These are phyloP conservation scores for Davidsoniella australis DNA, from an alignment of 2,329 filamentous ascomycete species.

Conservation along the genomic window DNA sequence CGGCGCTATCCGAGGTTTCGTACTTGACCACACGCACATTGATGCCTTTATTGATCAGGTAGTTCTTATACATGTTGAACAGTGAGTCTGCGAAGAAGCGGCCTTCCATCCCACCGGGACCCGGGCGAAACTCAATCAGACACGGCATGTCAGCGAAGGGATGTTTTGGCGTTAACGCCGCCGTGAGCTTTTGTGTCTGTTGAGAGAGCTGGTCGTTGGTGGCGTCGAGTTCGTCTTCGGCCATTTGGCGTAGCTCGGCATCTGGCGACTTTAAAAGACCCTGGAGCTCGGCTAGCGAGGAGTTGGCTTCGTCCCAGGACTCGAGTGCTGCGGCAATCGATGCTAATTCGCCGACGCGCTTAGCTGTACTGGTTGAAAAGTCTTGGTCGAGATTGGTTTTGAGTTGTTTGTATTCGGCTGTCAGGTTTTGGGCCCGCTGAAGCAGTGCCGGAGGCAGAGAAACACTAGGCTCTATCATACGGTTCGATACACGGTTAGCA, in stretches of 20 bases:
- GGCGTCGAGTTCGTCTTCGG: constrained; percentile 61
- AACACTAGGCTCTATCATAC: constrained; percentile 4
- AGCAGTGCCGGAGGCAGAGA: constrained; percentile 38
- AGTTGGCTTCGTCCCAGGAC: constrained; percentile 38
- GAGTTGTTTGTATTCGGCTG: constrained; percentile 40
- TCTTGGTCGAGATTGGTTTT: constrained; percentile 30
- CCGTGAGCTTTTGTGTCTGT: constrained; percentile 53
- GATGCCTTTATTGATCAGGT: constrained; percentile 54
- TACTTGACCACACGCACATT: constrained; percentile 59
- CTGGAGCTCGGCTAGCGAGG: constrained; percentile 36
- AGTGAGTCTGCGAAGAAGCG: constrained; percentile 77
- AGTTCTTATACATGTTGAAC: constrained; percentile 74
- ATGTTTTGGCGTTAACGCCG: constrained; percentile 67
- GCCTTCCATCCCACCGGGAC: constrained; percentile 81
- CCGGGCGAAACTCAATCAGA: constrained; percentile 79
- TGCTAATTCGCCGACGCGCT: constrained; percentile 43
- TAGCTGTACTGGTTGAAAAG: constrained; percentile 41
- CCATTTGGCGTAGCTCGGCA: constrained; percentile 57
- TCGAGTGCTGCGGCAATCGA: constrained; percentile 38
- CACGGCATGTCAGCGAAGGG: constrained; percentile 83
- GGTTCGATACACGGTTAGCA: not conserved
- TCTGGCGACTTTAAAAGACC: constrained; percentile 34
- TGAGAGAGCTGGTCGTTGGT: constrained; percentile 44
- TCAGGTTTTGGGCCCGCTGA: constrained; percentile 38
- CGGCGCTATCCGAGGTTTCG: constrained; percentile 50